Conservation (phyloP, 2,329 filamentous ascomycete genomes). For the Penicillium glabrum region DNA sequence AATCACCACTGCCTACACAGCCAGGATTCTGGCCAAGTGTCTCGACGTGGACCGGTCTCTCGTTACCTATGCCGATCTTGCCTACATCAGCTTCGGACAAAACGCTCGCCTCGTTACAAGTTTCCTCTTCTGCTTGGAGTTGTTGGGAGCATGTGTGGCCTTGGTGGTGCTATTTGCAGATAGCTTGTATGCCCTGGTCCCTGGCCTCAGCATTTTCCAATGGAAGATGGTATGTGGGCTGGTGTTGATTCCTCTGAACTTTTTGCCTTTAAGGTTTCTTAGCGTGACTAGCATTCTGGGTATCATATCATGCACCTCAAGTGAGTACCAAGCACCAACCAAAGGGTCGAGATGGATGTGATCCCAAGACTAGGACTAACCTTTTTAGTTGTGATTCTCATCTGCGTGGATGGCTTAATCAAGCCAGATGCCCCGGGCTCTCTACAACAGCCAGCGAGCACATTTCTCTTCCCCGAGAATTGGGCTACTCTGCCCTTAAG, state of each 20-base stretch:
- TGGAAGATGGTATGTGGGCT: constrained; percentile 87
- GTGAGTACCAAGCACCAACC: constrained; percentile 55
- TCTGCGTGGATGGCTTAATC: constrained; percentile 81
- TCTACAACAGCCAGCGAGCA: constrained; percentile 73
- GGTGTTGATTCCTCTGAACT: constrained; percentile 77
- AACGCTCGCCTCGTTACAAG: constrained; percentile 79
- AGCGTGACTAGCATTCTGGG: constrained; percentile 91
- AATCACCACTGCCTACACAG: constrained; percentile 78
- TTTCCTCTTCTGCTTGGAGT: constrained; percentile 81
- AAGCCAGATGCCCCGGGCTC: constrained; percentile 80
- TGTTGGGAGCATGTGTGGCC: constrained; percentile 85
- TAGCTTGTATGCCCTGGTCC: constrained; percentile 76
- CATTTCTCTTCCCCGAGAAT: constrained; percentile 79
- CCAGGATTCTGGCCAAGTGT: constrained; percentile 79
- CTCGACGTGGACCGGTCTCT: constrained; percentile 81
- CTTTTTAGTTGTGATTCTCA: constrained; percentile 71
- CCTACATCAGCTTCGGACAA: constrained; percentile 84
- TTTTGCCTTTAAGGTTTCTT: constrained; percentile 77
- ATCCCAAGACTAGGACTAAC: constrained; percentile 32
- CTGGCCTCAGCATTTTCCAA: constrained; percentile 63
- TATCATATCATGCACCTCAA: constrained; percentile 85
- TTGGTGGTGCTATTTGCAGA: constrained; percentile 92
- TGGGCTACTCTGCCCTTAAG: constrained; percentile 86
- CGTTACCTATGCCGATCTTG: constrained; percentile 92
- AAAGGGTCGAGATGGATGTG: background rate